Base-by-base conservation (phyloP, 805 yeast genomes). In the Yamadazyma sp. region DNA sequence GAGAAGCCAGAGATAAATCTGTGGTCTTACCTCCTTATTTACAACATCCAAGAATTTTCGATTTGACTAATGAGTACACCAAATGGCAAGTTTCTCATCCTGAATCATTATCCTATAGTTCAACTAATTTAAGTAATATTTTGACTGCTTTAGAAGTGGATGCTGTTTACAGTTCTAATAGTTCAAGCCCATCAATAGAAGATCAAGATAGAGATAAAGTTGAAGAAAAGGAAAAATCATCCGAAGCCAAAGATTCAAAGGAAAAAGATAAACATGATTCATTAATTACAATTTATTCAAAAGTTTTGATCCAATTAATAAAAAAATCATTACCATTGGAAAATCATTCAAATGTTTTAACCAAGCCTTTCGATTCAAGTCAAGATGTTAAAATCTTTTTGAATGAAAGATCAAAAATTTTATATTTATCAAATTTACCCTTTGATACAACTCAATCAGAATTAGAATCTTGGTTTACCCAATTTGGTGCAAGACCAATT, bases 391-490 rank as follows among this genome's bases (percentile, higher is more conserved):
- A 73, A 30, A 75, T 76, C 6, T 88, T 88, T 50, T 55, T 76
- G 24, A 61, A 70, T 11, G 96, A 87, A 55, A 69, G 81, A 38
- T 84, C 95, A 3, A 80, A 79, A 49, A 85, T 86, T n/a, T 56
- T 88, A 35, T 86, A 79, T 55, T 64, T 88, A 58, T 71, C 83
- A n/a, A 87, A 86, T 56, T 62, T 89, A 44, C 89, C 96, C 2
- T 68, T 69, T 17, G 96, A 88, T 50, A 85, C 91, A 5, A 89
- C 96, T 1, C 96, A 89, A 58, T 73, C 87, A 33, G 96, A 89
- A 59, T 67, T 88, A 31, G 96, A 88, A 62, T 71, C 82, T 21
- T 89, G 96, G 96, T 88, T 87, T 55, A 78, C 87, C 4, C 93
- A 85, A 53, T 82, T 75, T 55, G 95, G 95, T 3, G 83, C 86